Percentiles rank a stretch among this genome's conserved stretches.
Conservation (phyloP, 306 rosid genomes). For the Cicer arietinum region DNA sequence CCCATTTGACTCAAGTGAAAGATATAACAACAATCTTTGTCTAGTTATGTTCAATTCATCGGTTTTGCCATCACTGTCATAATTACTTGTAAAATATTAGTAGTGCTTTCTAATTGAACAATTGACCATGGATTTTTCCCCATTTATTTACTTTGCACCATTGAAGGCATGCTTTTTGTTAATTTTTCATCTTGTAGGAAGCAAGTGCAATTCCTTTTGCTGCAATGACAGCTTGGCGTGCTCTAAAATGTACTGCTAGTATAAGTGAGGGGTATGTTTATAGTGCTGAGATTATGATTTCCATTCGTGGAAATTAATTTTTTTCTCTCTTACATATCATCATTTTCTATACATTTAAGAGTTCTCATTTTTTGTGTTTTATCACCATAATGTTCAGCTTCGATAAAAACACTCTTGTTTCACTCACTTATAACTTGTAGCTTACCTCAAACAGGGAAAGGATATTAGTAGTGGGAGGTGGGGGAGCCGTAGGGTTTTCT, state of each 20-base stretch:
- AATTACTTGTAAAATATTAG: conserved; percentile 12
- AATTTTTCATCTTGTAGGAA: conserved; percentile 51
- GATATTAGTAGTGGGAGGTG: conserved; percentile 88
- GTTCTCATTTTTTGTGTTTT: conserved; percentile 11
- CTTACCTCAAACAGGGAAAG: conserved; percentile 69
- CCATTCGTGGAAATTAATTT: background rate
- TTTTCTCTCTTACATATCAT: conserved; percentile 12
- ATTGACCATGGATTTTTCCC: background rate
- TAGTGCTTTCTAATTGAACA: conserved; percentile 35
- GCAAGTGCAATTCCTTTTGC: conserved; percentile 99
- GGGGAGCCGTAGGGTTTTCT: conserved; percentile 95
- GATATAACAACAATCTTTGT: conserved; percentile 21
- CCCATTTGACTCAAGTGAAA: conserved; percentile 22
- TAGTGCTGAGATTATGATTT: conserved; percentile 34
- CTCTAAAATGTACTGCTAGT: conserved; percentile 85
- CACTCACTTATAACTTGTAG: conserved; percentile 43
- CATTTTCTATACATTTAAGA: conserved; percentile 10
- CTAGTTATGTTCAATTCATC: conserved; percentile 14
- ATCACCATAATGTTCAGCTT: conserved; percentile 23
- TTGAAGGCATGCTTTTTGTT: conserved; percentile 17
- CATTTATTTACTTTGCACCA: conserved; percentile 21
- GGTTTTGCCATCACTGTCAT: conserved; percentile 16
- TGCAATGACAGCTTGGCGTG: conserved; percentile 99
- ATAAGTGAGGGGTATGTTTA: conserved; percentile 83
- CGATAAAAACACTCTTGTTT: conserved; percentile 26